A percentile compares a stretch with the other conserved stretches of the same genome.
Conservation (phyloP, 2,329 filamentous ascomycete genomes). For the Tetracladium maxilliforme region DNA sequence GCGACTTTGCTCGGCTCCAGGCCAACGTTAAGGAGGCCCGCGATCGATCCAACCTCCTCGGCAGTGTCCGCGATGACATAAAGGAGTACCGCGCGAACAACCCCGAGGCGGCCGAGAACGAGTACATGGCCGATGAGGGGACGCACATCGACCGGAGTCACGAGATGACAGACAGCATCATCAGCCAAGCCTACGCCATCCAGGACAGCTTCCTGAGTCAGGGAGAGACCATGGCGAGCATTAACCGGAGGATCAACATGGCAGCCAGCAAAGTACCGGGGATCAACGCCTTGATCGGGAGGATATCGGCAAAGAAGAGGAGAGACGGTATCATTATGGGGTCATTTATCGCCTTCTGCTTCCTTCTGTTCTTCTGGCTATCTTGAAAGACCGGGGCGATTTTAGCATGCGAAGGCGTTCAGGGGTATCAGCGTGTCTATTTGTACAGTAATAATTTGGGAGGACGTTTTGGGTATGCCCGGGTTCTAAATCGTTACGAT, state of each 20-base stretch:
- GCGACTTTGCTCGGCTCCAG: conserved; percentile 65
- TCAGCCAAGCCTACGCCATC: conserved; percentile 92
- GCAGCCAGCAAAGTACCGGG: conserved; percentile 87
- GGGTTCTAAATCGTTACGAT: conserved; percentile 9
- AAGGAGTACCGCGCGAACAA: conserved; percentile 74
- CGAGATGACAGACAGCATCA: conserved; percentile 74
- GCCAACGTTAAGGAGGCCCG: conserved; percentile 62
- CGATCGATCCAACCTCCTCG: conserved; percentile 78
- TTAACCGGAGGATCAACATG: conserved; percentile 79
- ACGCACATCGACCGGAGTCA: conserved; percentile 77
- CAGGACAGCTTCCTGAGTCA: conserved; percentile 84
- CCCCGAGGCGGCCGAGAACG: conserved; percentile 70
- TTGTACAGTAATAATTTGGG: no score
- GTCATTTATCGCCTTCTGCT: conserved; percentile 81
- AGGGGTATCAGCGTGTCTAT: conserved; percentile 6
- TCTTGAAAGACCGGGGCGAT: conserved; percentile 27
- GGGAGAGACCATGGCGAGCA: conserved; percentile 73
- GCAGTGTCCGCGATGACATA: conserved; percentile 84
- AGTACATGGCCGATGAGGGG: conserved; percentile 94
- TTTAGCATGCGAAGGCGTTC: conserved; percentile 2
- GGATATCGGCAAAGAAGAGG: conserved; percentile 89
- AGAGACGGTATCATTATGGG: conserved; percentile 91
- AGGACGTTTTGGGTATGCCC: conserved; percentile 14
- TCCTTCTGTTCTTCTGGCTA: conserved; percentile 72
- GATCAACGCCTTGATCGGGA: conserved; percentile 78